Base-by-base conservation (phyloP, 2,329 filamentous ascomycete species). In the Ceratocystis destructans region DNA sequence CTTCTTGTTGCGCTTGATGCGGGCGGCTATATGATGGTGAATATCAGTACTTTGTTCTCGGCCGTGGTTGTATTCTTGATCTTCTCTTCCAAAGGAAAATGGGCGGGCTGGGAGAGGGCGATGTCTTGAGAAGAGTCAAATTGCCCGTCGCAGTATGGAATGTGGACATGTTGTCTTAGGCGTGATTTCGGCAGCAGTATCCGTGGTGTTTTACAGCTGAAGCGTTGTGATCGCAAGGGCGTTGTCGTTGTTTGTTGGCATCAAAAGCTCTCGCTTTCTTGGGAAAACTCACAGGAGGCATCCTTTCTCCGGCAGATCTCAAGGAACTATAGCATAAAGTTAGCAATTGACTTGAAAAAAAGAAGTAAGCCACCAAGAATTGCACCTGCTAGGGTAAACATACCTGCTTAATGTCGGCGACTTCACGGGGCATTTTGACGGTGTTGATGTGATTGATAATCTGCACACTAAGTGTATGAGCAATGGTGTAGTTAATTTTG, bases 291-390 rank as follows among this genome's bases (percentile, higher is more conserved):
- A 99, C 94, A 96, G 78, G 89, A 95, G 79, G 94, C 94, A 87
- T 99, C 95, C 85, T 96, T 96, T 80, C 94, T 89, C 82, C 93
- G 89, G 87, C 90, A 96, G 86, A 99, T 96, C 88, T 97, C 94
- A 80, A 99, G 96, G 90, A 99, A 99, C 86, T 96, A 62, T 66
- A 45, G n/a, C 55, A 61, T 59, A 41, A 62, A 15, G 28, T 62
- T 53, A 68, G 66, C 55, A 44, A 62, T 62, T 71, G 20, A 28
- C 17, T 28, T 37, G n/a, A 33, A 28, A 28, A 46, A 50, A 50
- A 28, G 25, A 17, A 63, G 12, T 15, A 41, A 15, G 1, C n/a
- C 31, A 25, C 48, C 3, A 8, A 33, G 61, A 0, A 37, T 46
- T 50, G 28, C 25, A 45, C 55, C 3, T 5, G n/a, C 37, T 20